Base-by-base conservation (phyloP, 805 yeast genomes). In the Kodamaea laetipori region DNA sequence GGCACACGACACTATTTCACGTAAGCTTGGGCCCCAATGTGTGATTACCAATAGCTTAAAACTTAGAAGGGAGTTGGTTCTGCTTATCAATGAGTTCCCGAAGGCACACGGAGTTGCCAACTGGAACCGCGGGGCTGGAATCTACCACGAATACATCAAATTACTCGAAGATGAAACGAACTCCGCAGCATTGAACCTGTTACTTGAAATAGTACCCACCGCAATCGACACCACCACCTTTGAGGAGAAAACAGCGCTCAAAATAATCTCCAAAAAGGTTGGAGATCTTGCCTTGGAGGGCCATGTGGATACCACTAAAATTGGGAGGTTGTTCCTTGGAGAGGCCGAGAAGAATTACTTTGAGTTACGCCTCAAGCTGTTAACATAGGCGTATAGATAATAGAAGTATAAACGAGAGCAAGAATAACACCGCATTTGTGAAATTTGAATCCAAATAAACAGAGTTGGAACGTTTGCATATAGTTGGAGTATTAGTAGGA, bases 1-100 rank as follows among this genome's bases (percentile, higher is more conserved):
- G 30, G 96, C 96, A 0, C 94, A 87, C 54, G 57, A 64, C 2
- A 64, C 79, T 1, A 63, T 87, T 3, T 53, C 82, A 6, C 56
- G 66, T 1, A 59, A 71, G 3, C 84, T 89, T 23, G 98, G 92
- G 0, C 98, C 98, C 6, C 60, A 63, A 10, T 76, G 83, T 3
- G 78, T 90, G 1, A 75, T 82, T 11, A 69, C 76, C n/a, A 74
- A 76, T 44, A 64, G 60, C 10, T 4, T 49, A 34, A 26, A 37
- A 1, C 66, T 70, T 15, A 74, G 67, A 3, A 51, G 60, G 31
- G 57, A 66, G 17, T 72, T 78, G 26, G 47, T 60, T 16, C 60
- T 58, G 12, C 61, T 84, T 7, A 54, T 77, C 33, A 43, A 56
- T 2, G 47, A 58, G 46, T 76, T 77, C 60, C 84, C 82, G 9